phyloP scores from a whole-genome alignment of 2,329 filamentous ascomycete species.

The Tolypocladium album region DNA sequence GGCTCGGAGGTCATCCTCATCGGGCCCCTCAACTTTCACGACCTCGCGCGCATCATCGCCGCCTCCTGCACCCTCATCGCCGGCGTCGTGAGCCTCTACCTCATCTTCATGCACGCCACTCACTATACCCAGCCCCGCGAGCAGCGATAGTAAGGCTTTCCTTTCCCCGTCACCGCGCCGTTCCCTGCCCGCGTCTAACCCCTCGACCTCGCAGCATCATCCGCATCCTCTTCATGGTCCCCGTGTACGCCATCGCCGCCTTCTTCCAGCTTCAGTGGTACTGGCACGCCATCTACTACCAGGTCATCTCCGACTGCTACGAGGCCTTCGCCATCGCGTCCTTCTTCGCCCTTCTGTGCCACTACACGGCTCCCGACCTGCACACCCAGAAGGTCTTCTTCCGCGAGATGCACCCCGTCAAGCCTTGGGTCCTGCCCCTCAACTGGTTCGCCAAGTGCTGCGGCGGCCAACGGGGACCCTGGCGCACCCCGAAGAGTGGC shows the following conservation, averaged over 20 bases:
- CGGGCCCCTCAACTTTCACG: slow-evolving; percentile 41
- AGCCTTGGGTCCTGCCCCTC: slow-evolving; percentile 66
- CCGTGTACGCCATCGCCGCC: slow-evolving; percentile 65
- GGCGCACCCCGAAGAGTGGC: slow-evolving; percentile 68
- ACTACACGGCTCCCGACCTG: slow-evolving; percentile 67
- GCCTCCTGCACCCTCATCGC: slow-evolving; percentile 38
- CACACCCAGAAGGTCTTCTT: slow-evolving; percentile 80
- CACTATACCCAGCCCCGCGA: slow-evolving; percentile 51
- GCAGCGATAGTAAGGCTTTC: slow-evolving; percentile 44
- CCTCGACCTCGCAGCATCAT: slow-evolving; percentile 51
- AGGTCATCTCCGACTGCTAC: slow-evolving; percentile 74
- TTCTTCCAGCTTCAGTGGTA: slow-evolving; percentile 68
- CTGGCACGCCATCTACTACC: slow-evolving; percentile 68
- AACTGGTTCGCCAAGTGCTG: slow-evolving; percentile 61
- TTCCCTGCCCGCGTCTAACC: not conserved
- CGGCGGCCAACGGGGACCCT: slow-evolving; percentile 56
- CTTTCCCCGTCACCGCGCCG: not conserved
- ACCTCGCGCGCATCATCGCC: slow-evolving; percentile 40
- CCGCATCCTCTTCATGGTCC: slow-evolving; percentile 81
- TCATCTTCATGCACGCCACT: slow-evolving; percentile 47
- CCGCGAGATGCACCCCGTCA: slow-evolving; percentile 50
- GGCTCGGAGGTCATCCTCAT: slow-evolving; percentile 36
- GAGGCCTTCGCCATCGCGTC: slow-evolving; percentile 82
- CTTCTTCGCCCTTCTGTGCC: slow-evolving; percentile 75
- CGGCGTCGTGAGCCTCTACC: slow-evolving; percentile 40